Evolutionary conservation across 176 grass and related monocot genomes (phyloP).

Genomic region (Aegilops tauschii): DNA sequence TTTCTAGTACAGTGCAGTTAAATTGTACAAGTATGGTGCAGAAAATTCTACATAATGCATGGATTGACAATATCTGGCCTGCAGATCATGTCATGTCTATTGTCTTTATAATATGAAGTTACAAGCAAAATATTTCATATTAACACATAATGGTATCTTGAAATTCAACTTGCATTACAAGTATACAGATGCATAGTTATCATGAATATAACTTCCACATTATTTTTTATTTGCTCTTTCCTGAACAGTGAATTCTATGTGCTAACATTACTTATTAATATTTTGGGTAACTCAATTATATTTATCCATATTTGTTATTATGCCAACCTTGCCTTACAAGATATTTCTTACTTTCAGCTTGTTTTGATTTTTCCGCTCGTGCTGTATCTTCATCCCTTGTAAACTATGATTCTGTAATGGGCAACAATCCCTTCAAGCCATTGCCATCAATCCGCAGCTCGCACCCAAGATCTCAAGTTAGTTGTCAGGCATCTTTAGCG

Average conservation of each 20-base stretch:
- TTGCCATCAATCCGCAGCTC: not conserved
- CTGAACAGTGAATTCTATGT: not conserved
- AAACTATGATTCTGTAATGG: conserved; percentile 31
- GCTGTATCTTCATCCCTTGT: not conserved
- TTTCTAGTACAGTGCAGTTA: not conserved
- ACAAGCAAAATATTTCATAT: not conserved
- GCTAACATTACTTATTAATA: not conserved
- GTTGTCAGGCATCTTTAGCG: conserved; percentile 48
- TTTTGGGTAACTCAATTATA: not conserved
- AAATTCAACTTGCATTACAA: not conserved
- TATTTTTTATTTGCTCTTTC: not conserved
- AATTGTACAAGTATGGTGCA: not conserved
- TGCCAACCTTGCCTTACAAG: not conserved
- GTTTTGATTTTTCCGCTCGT: not conserved
- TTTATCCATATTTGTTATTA: not conserved
- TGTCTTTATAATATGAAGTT: not conserved
- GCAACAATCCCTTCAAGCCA: conserved; percentile 31
- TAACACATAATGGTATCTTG: not conserved
- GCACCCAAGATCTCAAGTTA: conserved; percentile 25
- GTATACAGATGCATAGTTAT: conserved; percentile 6
- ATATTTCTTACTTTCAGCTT: conserved; percentile 45
- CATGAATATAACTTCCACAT: not conserved
- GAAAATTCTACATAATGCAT: not conserved
- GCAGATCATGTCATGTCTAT: not conserved
- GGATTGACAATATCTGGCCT: not conserved